Conservation (phyloP, 306 rosid genomes). For the Acacia acuminata region DNA sequence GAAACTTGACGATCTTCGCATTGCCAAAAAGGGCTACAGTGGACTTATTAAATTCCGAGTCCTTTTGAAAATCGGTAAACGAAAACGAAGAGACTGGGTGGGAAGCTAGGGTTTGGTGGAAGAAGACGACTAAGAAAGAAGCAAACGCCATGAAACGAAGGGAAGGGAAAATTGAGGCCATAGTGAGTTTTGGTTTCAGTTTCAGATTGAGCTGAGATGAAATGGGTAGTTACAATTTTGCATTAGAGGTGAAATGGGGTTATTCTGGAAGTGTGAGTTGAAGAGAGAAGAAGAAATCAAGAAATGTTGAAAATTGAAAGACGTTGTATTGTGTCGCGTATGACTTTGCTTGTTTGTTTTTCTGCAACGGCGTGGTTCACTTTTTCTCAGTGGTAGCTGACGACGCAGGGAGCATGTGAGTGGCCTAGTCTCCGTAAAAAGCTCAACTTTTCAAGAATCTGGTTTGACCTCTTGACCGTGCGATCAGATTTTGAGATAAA, state of each 20-base stretch:
- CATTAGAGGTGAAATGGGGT: slow-evolving; percentile 33
- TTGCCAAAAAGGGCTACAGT: slow-evolving; percentile 62
- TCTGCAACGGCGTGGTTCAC: slow-evolving; percentile 49
- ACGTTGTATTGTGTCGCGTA: slow-evolving; percentile 8
- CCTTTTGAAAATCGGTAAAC: slow-evolving; percentile 55
- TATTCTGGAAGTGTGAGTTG: slow-evolving; percentile 46
- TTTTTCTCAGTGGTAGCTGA: slow-evolving; percentile 58
- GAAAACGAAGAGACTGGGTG: slow-evolving; percentile 58
- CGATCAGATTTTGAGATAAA: background rate
- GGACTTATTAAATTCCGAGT: slow-evolving; percentile 55
- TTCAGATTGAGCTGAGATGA: background rate
- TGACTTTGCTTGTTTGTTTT: slow-evolving; percentile 30
- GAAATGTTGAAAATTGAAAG: slow-evolving; percentile 70
- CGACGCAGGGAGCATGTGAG: slow-evolving; percentile 14
- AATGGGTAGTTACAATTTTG: slow-evolving; percentile 34
- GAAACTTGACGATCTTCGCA: slow-evolving; percentile 50
- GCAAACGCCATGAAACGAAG: slow-evolving; percentile 33
- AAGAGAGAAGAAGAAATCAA: slow-evolving; percentile 46
- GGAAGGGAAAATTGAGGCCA: slow-evolving; percentile 58
- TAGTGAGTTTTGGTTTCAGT: slow-evolving; percentile 33
- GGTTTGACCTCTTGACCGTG: background rate
- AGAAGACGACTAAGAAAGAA: slow-evolving; percentile 47
- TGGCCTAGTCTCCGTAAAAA: background rate
- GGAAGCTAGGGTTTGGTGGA: slow-evolving; percentile 50
- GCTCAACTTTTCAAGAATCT: background rate